Conservation (phyloP, 345 rosid genomes). For the Hibiscus tridactylites region DNA sequence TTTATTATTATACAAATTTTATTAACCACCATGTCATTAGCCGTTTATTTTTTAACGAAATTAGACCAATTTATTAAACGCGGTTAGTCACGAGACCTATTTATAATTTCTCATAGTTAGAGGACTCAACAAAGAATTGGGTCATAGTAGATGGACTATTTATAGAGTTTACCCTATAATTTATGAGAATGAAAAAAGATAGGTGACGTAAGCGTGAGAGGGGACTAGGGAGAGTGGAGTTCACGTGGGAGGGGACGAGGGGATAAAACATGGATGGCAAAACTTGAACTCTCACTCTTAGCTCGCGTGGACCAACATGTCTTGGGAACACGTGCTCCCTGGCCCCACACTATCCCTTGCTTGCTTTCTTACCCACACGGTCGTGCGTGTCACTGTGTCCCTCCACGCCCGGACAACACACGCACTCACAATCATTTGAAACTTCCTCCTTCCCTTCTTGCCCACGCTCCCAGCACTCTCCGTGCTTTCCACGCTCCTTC, state of each 20-base stretch:
- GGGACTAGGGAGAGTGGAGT: slow-evolving; percentile 39
- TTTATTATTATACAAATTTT: too few species aligned
- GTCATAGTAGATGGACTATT: too few species aligned
- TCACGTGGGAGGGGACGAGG: slow-evolving; percentile 40
- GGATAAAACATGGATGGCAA: slow-evolving; percentile 25
- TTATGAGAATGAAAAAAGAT: too few species aligned
- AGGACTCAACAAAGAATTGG: too few species aligned
- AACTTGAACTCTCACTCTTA: not conserved
- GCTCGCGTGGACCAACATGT: slow-evolving; percentile 62
- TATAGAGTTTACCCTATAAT: too few species aligned
- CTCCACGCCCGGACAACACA: slow-evolving; percentile 33
- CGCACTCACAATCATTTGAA: slow-evolving; percentile 45
- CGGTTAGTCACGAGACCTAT: too few species aligned
- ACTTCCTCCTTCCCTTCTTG: not conserved
- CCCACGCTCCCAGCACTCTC: not conserved
- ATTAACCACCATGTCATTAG: too few species aligned
- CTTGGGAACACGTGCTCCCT: slow-evolving; percentile 43
- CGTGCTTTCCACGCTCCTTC: not conserved
- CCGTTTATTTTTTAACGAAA: too few species aligned
- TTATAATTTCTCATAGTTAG: too few species aligned
- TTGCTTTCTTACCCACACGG: slow-evolving; percentile 6
- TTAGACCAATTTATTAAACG: too few species aligned
- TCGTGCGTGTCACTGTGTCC: slow-evolving; percentile 40
- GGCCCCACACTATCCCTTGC: slow-evolving; percentile 15
- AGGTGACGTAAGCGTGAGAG: not conserved